Evolutionary conservation across 345 rosid species (phyloP), one percentile per base, ranked within the genome.

Genomic region (Rhizophora mangle): DNA sequence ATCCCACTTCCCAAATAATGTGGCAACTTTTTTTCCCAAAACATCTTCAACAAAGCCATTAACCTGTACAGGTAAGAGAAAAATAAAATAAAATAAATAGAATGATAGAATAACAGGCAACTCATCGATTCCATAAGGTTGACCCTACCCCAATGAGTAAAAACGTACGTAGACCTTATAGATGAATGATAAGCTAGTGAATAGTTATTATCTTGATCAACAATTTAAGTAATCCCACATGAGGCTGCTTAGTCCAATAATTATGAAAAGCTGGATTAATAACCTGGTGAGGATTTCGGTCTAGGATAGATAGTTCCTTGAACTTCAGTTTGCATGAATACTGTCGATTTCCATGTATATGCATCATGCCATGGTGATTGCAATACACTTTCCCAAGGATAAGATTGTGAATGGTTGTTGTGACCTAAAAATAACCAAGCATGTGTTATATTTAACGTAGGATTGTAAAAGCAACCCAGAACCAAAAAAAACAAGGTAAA

Each of bases 1-100:
- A 74, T 92, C 89, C 99, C 99, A 96, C 81, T 90, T 96, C 79
- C 99, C 99, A 78, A 76, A 85, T 63, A 96, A 26, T n/a, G 91
- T 84, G 26, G 96, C 96, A 39, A 78, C 86, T 72, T 87, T 96
- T 69, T 78, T 68, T 22, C 94, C 94, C 27, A 70, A 27, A 74
- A 74, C 68, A 68, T 89, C 97, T 82, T 92, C 98, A 65, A 96
- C 90, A 79, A 80, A 82, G 58, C 99, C 99, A 74, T 90, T 84
- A 62, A 96, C 97, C 99, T 95, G 73, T 16, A 4, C 46, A 60
- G 58, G 74, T 67, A 43, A 43, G 19, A 43, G 49, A 13, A 43
- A 43, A 43, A 13, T 13, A 43, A 13, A 43, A 11, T 43, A 43
- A 37, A 47, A 63, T 51, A 8, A 57, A 72, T 36, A n/a, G 18